Evolutionary conservation across 2,329 filamentous ascomycete species (phyloP).

Genomic region (Penicillium psychrosexuale): DNA sequence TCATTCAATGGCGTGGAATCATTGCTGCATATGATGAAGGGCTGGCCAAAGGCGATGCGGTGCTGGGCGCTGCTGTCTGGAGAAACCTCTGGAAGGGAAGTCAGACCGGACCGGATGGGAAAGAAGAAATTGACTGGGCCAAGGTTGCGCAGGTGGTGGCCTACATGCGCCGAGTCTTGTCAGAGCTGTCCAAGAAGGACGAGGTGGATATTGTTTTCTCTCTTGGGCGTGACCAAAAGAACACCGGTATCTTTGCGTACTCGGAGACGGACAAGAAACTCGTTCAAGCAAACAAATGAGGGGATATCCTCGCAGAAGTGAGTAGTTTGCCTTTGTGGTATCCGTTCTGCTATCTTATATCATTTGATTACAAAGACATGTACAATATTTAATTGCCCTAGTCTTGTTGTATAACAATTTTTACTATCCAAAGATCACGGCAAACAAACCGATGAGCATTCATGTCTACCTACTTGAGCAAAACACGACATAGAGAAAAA

Average conservation of each 20-base stretch:
- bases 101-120: conserved; percentile 40
- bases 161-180: conserved; percentile 60
- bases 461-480: background rate
- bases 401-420: conserved; percentile 1
- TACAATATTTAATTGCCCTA: conserved; percentile 14
- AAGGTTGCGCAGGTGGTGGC: conserved; percentile 61
- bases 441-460: background rate
- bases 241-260: conserved; percentile 33
- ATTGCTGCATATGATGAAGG: conserved; percentile 62
- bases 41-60: conserved; percentile 46
- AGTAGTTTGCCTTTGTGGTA: background rate
- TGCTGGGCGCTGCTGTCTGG: conserved; percentile 71
- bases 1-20: conserved; percentile 86
- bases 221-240: conserved; percentile 39
- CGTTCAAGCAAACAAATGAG: conserved; percentile 33
- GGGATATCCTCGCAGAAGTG: background rate
- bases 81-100: conserved; percentile 82
- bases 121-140: conserved; percentile 56
- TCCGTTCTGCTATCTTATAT: background rate
- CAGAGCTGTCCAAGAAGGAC: conserved; percentile 51
- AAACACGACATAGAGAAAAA: background rate
- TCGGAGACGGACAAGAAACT: conserved; percentile 39
- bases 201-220: conserved; percentile 57
- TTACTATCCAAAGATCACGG: background rate
- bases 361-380: conserved; percentile 9